Evolutionary conservation across 768 basidiomycete genomes (phyloP), one percentile per base, ranked within the genome.

Genomic region (Wakefieldia striispora): DNA sequence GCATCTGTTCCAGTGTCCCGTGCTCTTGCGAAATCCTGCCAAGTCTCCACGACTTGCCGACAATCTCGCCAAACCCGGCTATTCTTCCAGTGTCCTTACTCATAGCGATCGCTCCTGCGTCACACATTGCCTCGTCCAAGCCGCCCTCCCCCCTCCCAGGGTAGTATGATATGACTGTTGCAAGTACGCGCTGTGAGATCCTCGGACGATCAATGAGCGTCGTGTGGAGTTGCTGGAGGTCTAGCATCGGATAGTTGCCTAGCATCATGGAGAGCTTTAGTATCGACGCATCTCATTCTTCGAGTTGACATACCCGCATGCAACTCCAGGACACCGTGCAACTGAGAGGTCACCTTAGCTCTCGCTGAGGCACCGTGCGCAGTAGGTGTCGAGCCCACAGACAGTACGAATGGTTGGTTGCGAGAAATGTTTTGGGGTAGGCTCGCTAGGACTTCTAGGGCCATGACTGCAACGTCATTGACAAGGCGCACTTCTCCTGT

Each of bases 381-480:
- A 3, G 91, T 84, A 2, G 91, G 91, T 3, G 91, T 93, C n/a
- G 90, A 86, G 19, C 91, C 91, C 2, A 93, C 84, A 2, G 87
- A 86, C 31, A 94, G 70, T 2, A 89, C 77, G 57, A 88, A 91
- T 6, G 79, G 75, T 33, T 72, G 66, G 6, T 72, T 69, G 45
- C 74, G 66, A 35, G 63, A 49, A 5, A 50, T 42, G n/a, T 54
- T 61, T 34, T 68, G 63, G 12, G 70, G 60, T 13, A 72, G 70
- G 33, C 62, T 59, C 9, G 70, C 63, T 26, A 84, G 68, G 43
- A 79, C 65, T 34, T 74, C 71, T 26, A 84, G 61, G 0, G 80
- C 82, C 42, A 79, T 69, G 23, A 69, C 71, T 0, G 90, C 86
- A 3, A 85, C 84, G 11, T 66, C 65, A 56, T 90, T 86, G 27